phyloP scores from a whole-genome alignment of 306 rosid genomes.

The Pyrus communis region DNA sequence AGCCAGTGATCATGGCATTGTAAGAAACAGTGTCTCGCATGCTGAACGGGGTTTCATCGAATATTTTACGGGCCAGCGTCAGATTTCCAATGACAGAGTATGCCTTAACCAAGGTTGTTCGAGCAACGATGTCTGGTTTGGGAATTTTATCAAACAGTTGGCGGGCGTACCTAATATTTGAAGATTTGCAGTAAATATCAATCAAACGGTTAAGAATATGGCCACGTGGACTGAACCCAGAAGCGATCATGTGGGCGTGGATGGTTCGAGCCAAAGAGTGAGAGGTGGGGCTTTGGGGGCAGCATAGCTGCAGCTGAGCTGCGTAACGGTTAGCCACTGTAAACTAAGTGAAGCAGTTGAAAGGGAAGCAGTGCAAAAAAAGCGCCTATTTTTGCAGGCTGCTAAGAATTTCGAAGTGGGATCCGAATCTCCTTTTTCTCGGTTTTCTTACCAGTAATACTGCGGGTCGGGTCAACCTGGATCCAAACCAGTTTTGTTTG shows the following conservation, averaged over 20 bases:
- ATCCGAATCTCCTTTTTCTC: background rate
- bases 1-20: conserved; percentile 21
- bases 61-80: background rate
- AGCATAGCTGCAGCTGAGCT: conserved; percentile 31
- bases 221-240: conserved; percentile 43
- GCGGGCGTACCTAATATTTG: conserved; percentile 41
- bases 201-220: conserved; percentile 56
- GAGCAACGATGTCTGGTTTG: conserved; percentile 14
- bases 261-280: conserved; percentile 34
- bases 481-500: no score
- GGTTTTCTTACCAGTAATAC: no score
- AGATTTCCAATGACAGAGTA: conserved; percentile 8
- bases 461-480: no score
- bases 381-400: background rate
- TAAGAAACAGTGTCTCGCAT: conserved; percentile 20
- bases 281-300: conserved; percentile 17
- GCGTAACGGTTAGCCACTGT: conserved; percentile 40
- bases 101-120: conserved; percentile 15
- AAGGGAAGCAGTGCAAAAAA: background rate
- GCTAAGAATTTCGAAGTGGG: no score
- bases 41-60: background rate
- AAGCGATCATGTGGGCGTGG: conserved; percentile 20
- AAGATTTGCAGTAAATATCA: conserved; percentile 41
- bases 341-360: background rate
- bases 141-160: conserved; percentile 41